A percentile compares a stretch with the other conserved stretches of the same genome.
Conservation (phyloP, 2,329 filamentous ascomycete genomes). For the Phaeosphaeria sp. region DNA sequence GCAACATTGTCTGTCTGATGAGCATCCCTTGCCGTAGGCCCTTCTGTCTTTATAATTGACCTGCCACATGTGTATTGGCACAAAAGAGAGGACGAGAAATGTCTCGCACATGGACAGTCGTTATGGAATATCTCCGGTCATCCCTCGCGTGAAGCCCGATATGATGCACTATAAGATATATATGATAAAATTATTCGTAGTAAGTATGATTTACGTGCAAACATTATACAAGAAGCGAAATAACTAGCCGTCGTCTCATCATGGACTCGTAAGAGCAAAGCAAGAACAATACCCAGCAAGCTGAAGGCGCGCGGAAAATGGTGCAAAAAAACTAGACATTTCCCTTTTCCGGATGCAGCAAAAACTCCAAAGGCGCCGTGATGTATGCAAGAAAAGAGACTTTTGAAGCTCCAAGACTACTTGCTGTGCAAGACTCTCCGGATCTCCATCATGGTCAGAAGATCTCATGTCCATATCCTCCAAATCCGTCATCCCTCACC, state of each 20-base stretch:
- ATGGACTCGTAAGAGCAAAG: background rate
- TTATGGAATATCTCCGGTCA: no score
- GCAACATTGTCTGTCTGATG: no score
- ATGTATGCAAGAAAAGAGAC: background rate
- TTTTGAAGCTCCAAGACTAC: background rate
- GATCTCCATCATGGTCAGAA: constrained; percentile 26
- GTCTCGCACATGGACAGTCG: no score
- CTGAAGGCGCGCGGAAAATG: background rate
- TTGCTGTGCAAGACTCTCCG: no score
- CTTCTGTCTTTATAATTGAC: no score
- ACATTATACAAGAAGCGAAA: constrained; percentile 1
- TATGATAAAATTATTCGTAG: background rate
- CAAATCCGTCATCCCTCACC: constrained; percentile 37
- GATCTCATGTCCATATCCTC: constrained; percentile 45
- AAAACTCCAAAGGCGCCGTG: background rate
- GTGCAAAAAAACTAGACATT: background rate
- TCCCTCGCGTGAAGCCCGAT: no score
- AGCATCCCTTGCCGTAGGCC: no score
- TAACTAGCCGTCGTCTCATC: background rate
- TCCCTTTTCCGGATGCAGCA: background rate
- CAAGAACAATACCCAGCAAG: background rate
- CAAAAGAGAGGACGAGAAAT: no score
- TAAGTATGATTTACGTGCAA: background rate
- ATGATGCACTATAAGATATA: background rate
- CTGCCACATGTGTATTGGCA: no score